Conservation (phyloP, 495 filamentous ascomycete genomes). For the Platismatia glauca region DNA sequence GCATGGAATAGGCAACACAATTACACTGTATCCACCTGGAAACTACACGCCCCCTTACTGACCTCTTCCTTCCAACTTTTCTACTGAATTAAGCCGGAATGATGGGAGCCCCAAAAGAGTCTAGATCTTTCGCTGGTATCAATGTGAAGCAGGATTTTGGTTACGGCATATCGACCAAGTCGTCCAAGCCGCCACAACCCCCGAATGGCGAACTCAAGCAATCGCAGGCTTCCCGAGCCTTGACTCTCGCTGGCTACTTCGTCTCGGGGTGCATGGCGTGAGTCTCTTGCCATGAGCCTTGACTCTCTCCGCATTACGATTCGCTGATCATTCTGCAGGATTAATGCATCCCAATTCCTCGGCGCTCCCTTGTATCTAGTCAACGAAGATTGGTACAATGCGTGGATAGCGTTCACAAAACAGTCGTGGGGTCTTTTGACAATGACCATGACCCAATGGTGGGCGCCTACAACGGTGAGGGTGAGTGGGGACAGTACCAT, state of each 20-base stretch:
- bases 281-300: neutral
- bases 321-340: conserved; percentile 32
- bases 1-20: no score
- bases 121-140: conserved; percentile 9
- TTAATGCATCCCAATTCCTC: conserved; percentile 56
- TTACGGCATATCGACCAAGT: conserved; percentile 18
- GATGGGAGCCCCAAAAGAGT: neutral
- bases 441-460: conserved; percentile 73
- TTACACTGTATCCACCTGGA: no score
- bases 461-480: conserved; percentile 64
- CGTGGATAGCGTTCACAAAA: conserved; percentile 72
- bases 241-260: conserved; percentile 21
- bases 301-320: neutral
- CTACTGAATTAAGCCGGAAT: neutral
- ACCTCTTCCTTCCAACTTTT: no score
- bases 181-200: conserved; percentile 12
- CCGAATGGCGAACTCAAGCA: conserved; percentile 14
- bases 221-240: conserved; percentile 24
- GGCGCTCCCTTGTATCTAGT: conserved; percentile 62
- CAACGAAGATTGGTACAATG: conserved; percentile 60
- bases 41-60: no score
- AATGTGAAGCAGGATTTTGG: conserved; percentile 16
- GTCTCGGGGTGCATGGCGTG: conserved; percentile 25
- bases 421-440: conserved; percentile 63
- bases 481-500: conserved; percentile 71